A percentile compares a stretch with the other conserved stretches of the same genome.
Conservation (phyloP, 139 green algal species). For the Chlorella sp. region DNA sequence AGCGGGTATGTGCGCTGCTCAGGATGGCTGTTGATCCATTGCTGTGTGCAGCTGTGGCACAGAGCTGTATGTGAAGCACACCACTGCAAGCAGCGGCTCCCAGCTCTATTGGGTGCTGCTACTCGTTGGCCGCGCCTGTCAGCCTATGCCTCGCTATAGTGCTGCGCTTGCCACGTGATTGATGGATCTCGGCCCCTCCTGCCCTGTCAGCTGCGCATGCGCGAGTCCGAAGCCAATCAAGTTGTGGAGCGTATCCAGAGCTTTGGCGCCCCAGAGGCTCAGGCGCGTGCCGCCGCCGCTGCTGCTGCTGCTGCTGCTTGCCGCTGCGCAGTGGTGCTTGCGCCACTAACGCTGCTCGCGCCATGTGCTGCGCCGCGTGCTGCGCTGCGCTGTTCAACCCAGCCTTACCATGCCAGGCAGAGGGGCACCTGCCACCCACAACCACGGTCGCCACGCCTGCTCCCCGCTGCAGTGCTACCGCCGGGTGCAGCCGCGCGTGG, state of each 20-base stretch:
- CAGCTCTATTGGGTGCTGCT: too few species aligned
- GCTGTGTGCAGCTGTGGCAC: background rate
- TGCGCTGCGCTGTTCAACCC: too few species aligned
- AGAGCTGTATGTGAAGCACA: background rate
- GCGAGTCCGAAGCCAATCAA: background rate
- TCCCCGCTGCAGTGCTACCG: background rate
- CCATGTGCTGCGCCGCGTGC: too few species aligned
- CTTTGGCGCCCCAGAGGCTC: background rate
- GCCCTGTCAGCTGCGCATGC: background rate
- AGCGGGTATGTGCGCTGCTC: background rate
- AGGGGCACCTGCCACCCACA: too few species aligned
- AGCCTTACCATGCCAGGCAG: too few species aligned
- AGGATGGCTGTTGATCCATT: background rate
- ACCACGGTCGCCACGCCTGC: background rate
- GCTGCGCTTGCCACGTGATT: too few species aligned
- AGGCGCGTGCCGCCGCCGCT: background rate
- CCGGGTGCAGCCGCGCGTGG: background rate
- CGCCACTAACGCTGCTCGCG: too few species aligned
- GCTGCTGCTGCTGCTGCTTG: too few species aligned
- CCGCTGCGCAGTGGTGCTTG: background rate
- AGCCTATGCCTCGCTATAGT: too few species aligned
- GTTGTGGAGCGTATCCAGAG: background rate
- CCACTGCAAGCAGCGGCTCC: too few species aligned
- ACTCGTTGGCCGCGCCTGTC: too few species aligned
- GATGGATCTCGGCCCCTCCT: too few species aligned